Evolutionary conservation across 495 filamentous ascomycete genomes (phyloP).

Genomic region (Podospora didyma): DNA sequence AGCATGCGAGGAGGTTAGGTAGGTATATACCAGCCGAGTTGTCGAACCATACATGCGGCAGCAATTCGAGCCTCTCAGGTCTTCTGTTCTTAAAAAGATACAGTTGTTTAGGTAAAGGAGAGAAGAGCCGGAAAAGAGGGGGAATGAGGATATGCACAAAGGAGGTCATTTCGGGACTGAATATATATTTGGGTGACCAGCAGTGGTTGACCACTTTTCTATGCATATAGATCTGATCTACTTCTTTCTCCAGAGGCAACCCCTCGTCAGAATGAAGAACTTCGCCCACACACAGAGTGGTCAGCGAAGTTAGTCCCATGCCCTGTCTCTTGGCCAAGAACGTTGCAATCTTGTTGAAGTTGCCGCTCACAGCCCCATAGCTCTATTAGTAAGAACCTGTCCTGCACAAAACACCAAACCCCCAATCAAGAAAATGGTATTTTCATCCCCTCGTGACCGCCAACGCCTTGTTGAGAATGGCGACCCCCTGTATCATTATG

Average conservation of each 20-base stretch:
- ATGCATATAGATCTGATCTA: neutral
- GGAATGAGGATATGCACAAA: too few relatives aligned
- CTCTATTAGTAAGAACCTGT: neutral
- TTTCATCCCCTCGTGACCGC: constrained; percentile 16
- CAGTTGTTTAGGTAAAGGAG: too few relatives aligned
- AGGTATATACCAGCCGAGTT: too few relatives aligned
- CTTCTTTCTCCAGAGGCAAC: too few relatives aligned
- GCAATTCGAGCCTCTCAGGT: too few relatives aligned
- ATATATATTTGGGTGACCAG: neutral
- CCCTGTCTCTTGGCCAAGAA: constrained; percentile 8
- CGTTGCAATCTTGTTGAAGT: constrained; percentile 25
- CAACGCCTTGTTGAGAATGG: constrained; percentile 35
- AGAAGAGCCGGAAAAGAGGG: too few relatives aligned
- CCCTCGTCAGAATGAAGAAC: neutral
- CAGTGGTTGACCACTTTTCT: neutral
- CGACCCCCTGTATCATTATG: constrained; percentile 25
- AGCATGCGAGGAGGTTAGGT: too few relatives aligned
- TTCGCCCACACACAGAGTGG: neutral
- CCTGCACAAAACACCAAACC: constrained; percentile 1
- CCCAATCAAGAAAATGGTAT: constrained; percentile 8
- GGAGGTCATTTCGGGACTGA: neutral
- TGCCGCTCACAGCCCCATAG: constrained; percentile 7
- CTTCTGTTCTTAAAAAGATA: too few relatives aligned
- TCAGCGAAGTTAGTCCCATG: constrained; percentile 18
- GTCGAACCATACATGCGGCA: too few relatives aligned